Conservation (phyloP, 2,329 filamentous ascomycete genomes). For the Colletotrichum karsti region DNA sequence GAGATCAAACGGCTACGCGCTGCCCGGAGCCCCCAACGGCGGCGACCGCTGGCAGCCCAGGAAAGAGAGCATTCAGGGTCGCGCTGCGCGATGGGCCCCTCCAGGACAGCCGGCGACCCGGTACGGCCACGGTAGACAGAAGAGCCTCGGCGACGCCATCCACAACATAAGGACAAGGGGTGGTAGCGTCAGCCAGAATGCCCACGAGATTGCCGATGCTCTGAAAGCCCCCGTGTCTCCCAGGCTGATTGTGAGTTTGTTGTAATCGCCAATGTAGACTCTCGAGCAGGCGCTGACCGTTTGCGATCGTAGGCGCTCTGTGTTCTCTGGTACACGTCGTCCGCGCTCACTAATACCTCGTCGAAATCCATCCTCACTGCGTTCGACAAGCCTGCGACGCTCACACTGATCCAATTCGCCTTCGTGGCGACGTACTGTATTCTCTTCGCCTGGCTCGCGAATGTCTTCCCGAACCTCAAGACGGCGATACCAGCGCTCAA, state of each 20-base stretch:
- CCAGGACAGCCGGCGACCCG: constrained; percentile 26
- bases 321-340: constrained; percentile 92
- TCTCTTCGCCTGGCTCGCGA: constrained; percentile 78
- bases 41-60: constrained; percentile 70
- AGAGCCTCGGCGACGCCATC: constrained; percentile 90
- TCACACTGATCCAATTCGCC: constrained; percentile 92
- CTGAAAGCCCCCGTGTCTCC: constrained; percentile 90
- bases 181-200: constrained; percentile 90
- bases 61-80: constrained; percentile 61
- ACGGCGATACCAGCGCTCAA: constrained; percentile 80
- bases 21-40: constrained; percentile 35
- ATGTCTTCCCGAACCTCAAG: constrained; percentile 75
- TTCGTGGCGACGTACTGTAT: constrained; percentile 92
- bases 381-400: constrained; percentile 87
- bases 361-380: constrained; percentile 96
- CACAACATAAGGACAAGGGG: constrained; percentile 81
- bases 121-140: constrained; percentile 73
- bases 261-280: constrained; percentile 33
- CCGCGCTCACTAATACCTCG: constrained; percentile 95
- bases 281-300: neutral
- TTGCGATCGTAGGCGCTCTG: constrained; percentile 74
- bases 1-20: constrained; percentile 37
- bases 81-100: constrained; percentile 38
- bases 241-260: constrained; percentile 76
- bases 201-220: constrained; percentile 91